Conservation (phyloP, 179 eudicot genomes). For the Spergularia azorica region DNA sequence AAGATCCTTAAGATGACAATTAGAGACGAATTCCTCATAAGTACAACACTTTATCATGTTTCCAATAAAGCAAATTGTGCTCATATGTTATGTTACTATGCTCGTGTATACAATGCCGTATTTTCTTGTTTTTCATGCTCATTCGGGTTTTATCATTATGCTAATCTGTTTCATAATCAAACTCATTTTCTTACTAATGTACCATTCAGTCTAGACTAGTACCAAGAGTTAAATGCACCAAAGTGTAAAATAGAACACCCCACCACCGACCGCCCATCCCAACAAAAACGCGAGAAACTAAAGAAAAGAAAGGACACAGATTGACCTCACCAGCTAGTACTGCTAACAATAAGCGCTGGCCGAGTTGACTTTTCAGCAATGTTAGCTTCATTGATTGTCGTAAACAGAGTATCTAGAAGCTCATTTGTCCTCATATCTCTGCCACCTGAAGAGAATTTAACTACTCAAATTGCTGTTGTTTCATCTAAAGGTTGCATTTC, state of each 20-base stretch:
- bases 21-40: no score
- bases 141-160: no score
- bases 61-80: no score
- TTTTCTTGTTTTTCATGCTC: no score
- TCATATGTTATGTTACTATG: no score
- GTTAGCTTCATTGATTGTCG: slow-evolving; percentile 41
- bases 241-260: background rate
- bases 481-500: slow-evolving; percentile 12
- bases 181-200: no score
- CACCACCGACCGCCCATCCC: background rate
- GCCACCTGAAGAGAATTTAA: slow-evolving; percentile 23
- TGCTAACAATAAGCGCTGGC: slow-evolving; percentile 92
- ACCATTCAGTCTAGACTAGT: background rate
- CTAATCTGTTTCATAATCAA: no score
- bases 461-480: slow-evolving; percentile 9
- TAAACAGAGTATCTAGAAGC: slow-evolving; percentile 52
- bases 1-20: no score
- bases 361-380: slow-evolving; percentile 63
- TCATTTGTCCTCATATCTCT: slow-evolving; percentile 23
- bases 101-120: no score
- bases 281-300: background rate
- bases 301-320: background rate
- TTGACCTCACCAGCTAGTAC: slow-evolving; percentile 89
- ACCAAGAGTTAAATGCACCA: background rate
- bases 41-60: no score